phyloP scores from a whole-genome alignment of 140 eudicot species.

The Senecio squalidus region DNA sequence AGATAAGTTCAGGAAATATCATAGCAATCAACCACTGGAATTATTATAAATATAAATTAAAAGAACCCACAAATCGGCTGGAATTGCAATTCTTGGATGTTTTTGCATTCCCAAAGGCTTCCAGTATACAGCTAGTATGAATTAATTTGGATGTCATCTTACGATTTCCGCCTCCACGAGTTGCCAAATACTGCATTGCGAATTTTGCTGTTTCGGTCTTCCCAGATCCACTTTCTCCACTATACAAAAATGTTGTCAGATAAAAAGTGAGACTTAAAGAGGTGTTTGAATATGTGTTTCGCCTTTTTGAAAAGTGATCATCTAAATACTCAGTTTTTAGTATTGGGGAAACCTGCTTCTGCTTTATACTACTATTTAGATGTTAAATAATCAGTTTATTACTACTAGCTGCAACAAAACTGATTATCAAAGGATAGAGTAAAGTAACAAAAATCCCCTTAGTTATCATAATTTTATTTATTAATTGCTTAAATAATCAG shows the following conservation, averaged over 20 bases:
- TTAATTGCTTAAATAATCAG: background rate
- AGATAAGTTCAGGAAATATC: slow-evolving; percentile 1
- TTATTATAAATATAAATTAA: background rate
- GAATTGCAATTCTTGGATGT: slow-evolving; percentile 81
- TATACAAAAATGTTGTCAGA: slow-evolving; percentile 11
- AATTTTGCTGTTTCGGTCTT: slow-evolving; percentile 91
- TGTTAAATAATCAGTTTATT: background rate
- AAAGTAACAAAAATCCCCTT: background rate
- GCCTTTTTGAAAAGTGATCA: slow-evolving; percentile 2
- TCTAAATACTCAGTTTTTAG: background rate
- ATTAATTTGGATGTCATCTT: slow-evolving; percentile 50
- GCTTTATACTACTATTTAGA: background rate
- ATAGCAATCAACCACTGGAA: slow-evolving; percentile 1
- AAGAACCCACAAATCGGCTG: slow-evolving; percentile 77
- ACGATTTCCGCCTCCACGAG: slow-evolving; percentile 56
- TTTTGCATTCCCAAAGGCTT: slow-evolving; percentile 96
- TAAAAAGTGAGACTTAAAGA: background rate
- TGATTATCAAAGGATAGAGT: background rate
- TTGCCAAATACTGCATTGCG: slow-evolving; percentile 72
- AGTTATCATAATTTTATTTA: background rate
- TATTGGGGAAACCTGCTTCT: background rate
- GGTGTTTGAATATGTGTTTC: background rate
- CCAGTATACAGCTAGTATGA: slow-evolving; percentile 68
- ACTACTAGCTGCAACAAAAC: background rate
- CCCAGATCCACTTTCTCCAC: slow-evolving; percentile 99